Conservation (phyloP, 306 rosid genomes). For the Vigna hirtella region DNA sequence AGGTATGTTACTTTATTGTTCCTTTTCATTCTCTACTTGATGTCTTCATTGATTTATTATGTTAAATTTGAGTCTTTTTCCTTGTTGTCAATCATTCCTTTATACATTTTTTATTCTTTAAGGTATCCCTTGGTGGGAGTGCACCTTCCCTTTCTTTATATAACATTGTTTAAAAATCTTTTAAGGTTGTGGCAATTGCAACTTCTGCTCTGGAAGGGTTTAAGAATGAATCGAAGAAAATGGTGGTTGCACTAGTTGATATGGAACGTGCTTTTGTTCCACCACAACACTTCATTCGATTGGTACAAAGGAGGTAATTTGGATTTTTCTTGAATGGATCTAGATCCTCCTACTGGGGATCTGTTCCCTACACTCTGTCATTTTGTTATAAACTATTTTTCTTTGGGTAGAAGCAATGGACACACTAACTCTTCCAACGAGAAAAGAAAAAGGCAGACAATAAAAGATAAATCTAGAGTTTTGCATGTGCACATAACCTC, state of each 20-base stretch:
- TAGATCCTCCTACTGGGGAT: slow-evolving; percentile 17
- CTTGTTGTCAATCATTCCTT: slow-evolving; percentile 5
- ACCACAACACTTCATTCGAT: slow-evolving; percentile 95
- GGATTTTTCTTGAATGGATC: not conserved
- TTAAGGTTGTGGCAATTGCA: slow-evolving; percentile 89
- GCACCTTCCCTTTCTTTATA: slow-evolving; percentile 27
- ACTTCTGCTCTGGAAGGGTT: slow-evolving; percentile 83
- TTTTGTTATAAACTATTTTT: slow-evolving; percentile 7
- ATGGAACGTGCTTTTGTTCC: slow-evolving; percentile 99
- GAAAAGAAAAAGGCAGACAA: not conserved
- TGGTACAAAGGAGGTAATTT: slow-evolving; percentile 91
- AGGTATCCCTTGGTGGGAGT: slow-evolving; percentile 14
- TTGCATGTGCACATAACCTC: not conserved
- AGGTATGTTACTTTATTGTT: slow-evolving; percentile 60
- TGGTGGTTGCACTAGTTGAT: slow-evolving; percentile 97
- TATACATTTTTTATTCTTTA: not conserved
- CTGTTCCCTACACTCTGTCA: not conserved
- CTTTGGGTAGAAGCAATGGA: not conserved
- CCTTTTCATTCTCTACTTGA: slow-evolving; percentile 23
- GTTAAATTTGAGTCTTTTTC: not conserved
- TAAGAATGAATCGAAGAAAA: slow-evolving; percentile 90
- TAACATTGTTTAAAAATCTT: slow-evolving; percentile 36
- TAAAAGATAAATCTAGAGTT: not conserved
- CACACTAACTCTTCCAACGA: not conserved
- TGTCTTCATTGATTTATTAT: slow-evolving; percentile 9